A percentile compares a stretch with the other conserved stretches of the same genome.
These are phyloP conservation scores for Monosporascus cannonballus DNA, from an alignment of 2,329 filamentous ascomycete species.

Conservation along the genomic window DNA sequence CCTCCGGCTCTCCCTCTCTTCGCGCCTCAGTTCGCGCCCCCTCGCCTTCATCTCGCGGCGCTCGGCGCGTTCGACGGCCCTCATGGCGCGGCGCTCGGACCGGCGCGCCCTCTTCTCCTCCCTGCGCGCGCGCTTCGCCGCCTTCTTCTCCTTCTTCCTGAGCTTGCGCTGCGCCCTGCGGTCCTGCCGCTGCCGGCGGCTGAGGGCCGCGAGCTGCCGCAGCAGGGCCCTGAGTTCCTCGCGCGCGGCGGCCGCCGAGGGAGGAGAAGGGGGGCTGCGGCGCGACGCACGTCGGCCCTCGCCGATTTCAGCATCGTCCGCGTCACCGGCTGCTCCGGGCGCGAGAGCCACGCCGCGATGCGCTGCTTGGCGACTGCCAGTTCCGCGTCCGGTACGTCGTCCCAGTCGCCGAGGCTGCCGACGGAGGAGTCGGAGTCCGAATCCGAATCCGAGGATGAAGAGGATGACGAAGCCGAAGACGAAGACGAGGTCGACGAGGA, in stretches of 20 bases:
- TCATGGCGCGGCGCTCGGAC: not conserved
- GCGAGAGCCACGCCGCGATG: slow-evolving; percentile 42
- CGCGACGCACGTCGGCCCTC: slow-evolving; percentile 33
- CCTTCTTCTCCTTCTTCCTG: slow-evolving; percentile 23
- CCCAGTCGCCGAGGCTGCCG: slow-evolving; percentile 48
- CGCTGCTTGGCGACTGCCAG: slow-evolving; percentile 39
- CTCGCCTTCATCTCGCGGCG: not conserved
- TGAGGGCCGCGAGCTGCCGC: slow-evolving; percentile 39
- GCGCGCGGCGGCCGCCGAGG: slow-evolving; percentile 2
- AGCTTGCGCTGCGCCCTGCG: slow-evolving; percentile 25
- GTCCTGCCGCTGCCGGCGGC: slow-evolving; percentile 32
- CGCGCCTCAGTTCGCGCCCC: too few relatives aligned
- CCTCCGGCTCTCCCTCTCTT: too few relatives aligned
- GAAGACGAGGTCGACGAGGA: too few relatives aligned
- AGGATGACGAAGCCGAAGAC: slow-evolving; percentile 24
- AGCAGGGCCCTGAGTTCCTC: slow-evolving; percentile 32
- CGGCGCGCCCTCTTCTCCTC: slow-evolving; percentile 16
- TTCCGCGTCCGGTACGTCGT: slow-evolving; percentile 43
- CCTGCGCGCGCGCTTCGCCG: slow-evolving; percentile 22
- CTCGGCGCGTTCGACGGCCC: not conserved
- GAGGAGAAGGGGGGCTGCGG: too few relatives aligned
- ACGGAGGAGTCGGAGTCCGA: slow-evolving; percentile 34
- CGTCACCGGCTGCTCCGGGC: slow-evolving; percentile 44
- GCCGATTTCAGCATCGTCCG: slow-evolving; percentile 36
- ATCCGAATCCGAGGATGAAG: slow-evolving; percentile 28